These are phyloP conservation scores for Amauroascus niger DNA, from an alignment of 2,329 filamentous ascomycete species.

Conservation along the genomic window DNA sequence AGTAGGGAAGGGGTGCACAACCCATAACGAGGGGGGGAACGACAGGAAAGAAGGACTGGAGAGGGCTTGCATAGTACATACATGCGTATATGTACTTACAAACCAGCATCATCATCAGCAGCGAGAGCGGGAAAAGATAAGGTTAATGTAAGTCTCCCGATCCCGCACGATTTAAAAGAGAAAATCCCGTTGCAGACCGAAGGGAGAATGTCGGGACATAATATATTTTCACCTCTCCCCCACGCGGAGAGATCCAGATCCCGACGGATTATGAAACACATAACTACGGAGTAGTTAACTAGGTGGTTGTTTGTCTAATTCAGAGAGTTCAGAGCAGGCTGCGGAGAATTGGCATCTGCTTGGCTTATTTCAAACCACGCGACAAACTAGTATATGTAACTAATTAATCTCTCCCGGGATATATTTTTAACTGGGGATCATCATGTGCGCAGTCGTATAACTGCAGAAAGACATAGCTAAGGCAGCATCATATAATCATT, in stretches of 20 bases:
- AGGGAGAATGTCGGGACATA: neutral
- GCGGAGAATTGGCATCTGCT: too few relatives aligned
- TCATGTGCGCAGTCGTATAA: too few relatives aligned
- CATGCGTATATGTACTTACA: neutral
- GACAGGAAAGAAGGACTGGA: neutral
- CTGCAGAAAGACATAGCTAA: too few relatives aligned
- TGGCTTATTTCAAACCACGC: too few relatives aligned
- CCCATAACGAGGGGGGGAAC: neutral
- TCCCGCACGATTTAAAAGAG: neutral
- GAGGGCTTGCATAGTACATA: neutral
- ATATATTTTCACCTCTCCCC: neutral
- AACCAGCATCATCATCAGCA: neutral
- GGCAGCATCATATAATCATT: too few relatives aligned
- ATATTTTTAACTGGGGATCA: too few relatives aligned
- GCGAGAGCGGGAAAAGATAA: neutral
- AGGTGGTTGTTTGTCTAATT: too few relatives aligned
- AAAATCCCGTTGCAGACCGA: neutral
- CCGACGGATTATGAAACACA: neutral
- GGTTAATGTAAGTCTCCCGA: neutral
- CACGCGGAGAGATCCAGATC: neutral
- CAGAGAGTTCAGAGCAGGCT: too few relatives aligned
- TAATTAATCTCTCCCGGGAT: too few relatives aligned
- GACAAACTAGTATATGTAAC: too few relatives aligned
- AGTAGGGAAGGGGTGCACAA: neutral
- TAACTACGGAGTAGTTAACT: too few relatives aligned